Evolutionary conservation across 2,329 filamentous ascomycete species (phyloP), one percentile per base, ranked within the genome.

Genomic region (Geosmithia putterillii): DNA sequence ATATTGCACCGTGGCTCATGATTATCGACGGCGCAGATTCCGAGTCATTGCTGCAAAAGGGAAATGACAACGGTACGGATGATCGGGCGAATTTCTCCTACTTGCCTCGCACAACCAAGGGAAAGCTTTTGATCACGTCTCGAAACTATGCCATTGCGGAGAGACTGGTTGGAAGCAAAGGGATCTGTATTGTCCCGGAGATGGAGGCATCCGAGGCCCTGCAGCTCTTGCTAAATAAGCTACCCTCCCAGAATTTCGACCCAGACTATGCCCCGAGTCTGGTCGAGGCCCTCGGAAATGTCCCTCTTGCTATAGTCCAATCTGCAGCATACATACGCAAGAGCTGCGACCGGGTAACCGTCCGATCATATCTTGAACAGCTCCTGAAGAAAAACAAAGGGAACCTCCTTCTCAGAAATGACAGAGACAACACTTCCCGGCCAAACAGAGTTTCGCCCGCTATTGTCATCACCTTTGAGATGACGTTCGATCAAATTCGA

Each of bases 401-500:
- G 14, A 42, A 8, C 9, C 50, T 19, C 28, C 51, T 58, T 38
- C 46, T 58, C 7, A 21, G 32, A 4, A 37, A 21, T 15, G 45
- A 48, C 35, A 18, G 28, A 10, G 47, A 45, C 3, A 46, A 51
- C 28, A 38, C 46, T 17, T 38, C 45, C 19, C 35, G 49, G 12
- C 7, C 47, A 22, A 40, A 47, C 12, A 22, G 39, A 9, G 45
- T 46, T 3, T 55, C 55, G 0, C 57, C 57, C 38, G 51, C 55
- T n/a, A 42, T 57, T 25, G 42, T 52, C 2, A 45, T 44, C 40
- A 59, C 54, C 18, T 59, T 52, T 55, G 50, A 54, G 41, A 45
- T 59, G 18, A 54, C 49, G 6, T 57, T 59, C 44, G 49, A 57
- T 15, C 42, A 64, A 18, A 62, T 71, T 40, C 57, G 54, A 12